Evolutionary conservation across 352 stramenopile genomes (phyloP).

Genomic region (Phytophthora palmivora): DNA sequence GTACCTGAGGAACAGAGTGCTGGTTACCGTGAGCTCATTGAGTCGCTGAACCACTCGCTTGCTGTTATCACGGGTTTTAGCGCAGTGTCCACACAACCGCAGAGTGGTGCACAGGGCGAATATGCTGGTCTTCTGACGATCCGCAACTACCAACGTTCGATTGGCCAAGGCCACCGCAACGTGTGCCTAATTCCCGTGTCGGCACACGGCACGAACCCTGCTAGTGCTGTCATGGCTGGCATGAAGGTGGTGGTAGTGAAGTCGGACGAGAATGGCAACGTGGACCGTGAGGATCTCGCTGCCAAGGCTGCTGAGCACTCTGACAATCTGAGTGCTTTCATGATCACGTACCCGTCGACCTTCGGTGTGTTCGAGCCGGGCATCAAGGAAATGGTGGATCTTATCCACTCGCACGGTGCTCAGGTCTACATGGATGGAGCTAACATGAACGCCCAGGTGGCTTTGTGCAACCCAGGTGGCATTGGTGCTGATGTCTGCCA

Average conservation of each 20-base stretch:
- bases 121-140: conserved; percentile 98
- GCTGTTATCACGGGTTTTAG: conserved; percentile 98
- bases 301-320: conserved; percentile 96
- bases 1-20: conserved; percentile 93
- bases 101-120: conserved; percentile 98
- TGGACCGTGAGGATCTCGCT: conserved; percentile 95
- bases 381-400: conserved; percentile 96
- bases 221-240: conserved; percentile 97
- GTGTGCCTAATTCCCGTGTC: conserved; percentile 99
- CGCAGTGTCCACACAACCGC: conserved; percentile 97
- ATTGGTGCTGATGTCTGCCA: conserved; percentile 99
- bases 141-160: conserved; percentile 94
- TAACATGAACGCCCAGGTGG: conserved; percentile 99
- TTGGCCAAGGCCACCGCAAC: conserved; percentile 95
- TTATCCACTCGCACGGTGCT: conserved; percentile 96
- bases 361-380: conserved; percentile 99
- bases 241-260: conserved; percentile 98
- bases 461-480: conserved; percentile 95
- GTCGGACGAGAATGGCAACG: conserved; percentile 96
- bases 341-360: conserved; percentile 99
- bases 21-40: conserved; percentile 98
- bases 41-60: conserved; percentile 95
- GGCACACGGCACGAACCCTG: conserved; percentile 98
- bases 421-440: conserved; percentile 99
- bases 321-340: conserved; percentile 97